A percentile compares a stretch with the other conserved stretches of the same genome.
Conservation (phyloP, 352 stramenopile genomes). For the Phytophthora idaei region DNA sequence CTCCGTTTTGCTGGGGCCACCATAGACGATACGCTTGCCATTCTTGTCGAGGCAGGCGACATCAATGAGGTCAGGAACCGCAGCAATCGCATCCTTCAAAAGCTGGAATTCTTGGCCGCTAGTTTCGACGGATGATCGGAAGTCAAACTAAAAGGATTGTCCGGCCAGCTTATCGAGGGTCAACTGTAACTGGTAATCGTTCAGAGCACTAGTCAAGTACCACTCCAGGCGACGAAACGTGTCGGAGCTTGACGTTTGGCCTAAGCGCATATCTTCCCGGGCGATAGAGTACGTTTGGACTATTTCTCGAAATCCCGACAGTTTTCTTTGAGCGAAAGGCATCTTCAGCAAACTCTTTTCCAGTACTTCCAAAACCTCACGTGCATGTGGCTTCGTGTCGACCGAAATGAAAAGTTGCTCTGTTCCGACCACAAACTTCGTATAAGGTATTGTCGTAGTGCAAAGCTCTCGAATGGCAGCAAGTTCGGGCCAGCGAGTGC, state of each 20-base stretch:
- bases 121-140: neutral
- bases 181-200: conserved; percentile 1
- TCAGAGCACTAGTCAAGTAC: conserved; percentile 12
- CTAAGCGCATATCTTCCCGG: conserved; percentile 17
- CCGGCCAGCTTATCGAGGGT: conserved; percentile 10
- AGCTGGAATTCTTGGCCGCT: neutral
- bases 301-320: conserved; percentile 8
- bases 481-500: conserved; percentile 3
- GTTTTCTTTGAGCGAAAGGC: conserved; percentile 8
- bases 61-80: conserved; percentile 1
- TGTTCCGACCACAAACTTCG: conserved; percentile 27
- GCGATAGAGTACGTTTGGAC: conserved; percentile 21
- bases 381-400: conserved; percentile 18
- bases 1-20: neutral
- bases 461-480: conserved; percentile 21
- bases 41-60: neutral
- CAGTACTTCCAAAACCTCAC: conserved; percentile 31
- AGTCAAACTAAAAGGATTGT: conserved; percentile 13
- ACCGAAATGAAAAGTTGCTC: conserved; percentile 21
- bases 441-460: conserved; percentile 10
- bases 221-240: conserved; percentile 7
- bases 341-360: conserved; percentile 34
- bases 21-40: neutral
- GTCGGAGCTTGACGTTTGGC: conserved; percentile 2
- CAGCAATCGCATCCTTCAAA: neutral